These are phyloP conservation scores for Lachnellula arida DNA, from an alignment of 2,329 filamentous ascomycete genomes.

Conservation along the genomic window DNA sequence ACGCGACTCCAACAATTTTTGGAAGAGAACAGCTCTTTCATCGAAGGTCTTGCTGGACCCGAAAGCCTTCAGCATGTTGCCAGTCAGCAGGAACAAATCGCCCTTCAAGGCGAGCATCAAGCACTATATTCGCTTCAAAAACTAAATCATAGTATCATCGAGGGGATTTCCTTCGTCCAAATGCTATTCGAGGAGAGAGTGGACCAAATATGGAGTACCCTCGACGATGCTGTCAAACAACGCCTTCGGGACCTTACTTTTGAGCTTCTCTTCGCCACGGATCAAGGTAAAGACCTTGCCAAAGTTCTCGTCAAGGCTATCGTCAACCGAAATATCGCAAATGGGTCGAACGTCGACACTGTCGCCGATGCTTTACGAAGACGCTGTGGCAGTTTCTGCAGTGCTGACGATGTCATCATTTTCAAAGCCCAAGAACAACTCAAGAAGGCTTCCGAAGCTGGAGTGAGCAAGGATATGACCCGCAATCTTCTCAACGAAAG, in stretches of 20 bases:
- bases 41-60: slow-evolving; percentile 89
- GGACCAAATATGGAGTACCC: slow-evolving; percentile 74
- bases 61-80: slow-evolving; percentile 73
- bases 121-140: slow-evolving; percentile 81
- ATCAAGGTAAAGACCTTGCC: slow-evolving; percentile 78
- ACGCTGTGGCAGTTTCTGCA: slow-evolving; percentile 95
- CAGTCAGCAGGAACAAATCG: slow-evolving; percentile 85
- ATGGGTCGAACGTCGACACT: slow-evolving; percentile 94
- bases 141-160: slow-evolving; percentile 84
- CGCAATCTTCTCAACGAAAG: slow-evolving; percentile 84
- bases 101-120: slow-evolving; percentile 89
- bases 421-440: slow-evolving; percentile 97
- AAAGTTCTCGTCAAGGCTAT: slow-evolving; percentile 96
- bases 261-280: slow-evolving; percentile 77
- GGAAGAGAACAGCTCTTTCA: slow-evolving; percentile 80
- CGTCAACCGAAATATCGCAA: slow-evolving; percentile 95
- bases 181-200: slow-evolving; percentile 93
- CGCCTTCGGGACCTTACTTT: slow-evolving; percentile 76
- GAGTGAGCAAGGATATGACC: slow-evolving; percentile 68
- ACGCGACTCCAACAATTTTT: slow-evolving; percentile 78
- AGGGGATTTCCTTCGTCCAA: slow-evolving; percentile 92
- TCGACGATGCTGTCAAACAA: slow-evolving; percentile 66
- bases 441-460: slow-evolving; percentile 79
- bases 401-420: slow-evolving; percentile 91
- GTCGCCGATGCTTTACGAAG: slow-evolving; percentile 91